A percentile compares a stretch with the other conserved stretches of the same genome.
phyloP scores from a whole-genome alignment of 257 asterid species.

The Asclepias syriaca region DNA sequence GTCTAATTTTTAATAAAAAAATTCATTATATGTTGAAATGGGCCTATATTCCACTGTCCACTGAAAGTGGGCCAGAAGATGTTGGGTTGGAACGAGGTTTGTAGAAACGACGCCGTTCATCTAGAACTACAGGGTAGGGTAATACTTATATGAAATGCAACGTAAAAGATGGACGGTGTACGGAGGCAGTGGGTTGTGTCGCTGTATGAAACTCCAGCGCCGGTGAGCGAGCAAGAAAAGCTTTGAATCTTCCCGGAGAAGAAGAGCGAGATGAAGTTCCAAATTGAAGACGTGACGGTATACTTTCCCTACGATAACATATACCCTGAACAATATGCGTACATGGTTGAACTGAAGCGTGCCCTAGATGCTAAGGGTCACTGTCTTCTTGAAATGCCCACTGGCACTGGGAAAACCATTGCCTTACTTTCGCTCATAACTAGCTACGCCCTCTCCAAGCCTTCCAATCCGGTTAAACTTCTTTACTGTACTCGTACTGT shows the following conservation, averaged over 20 bases:
- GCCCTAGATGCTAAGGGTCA: conserved; percentile 94
- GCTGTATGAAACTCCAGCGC: background rate
- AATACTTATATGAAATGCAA: background rate
- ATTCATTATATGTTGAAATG: background rate
- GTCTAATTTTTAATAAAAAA: too few relatives aligned
- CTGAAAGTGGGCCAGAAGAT: background rate
- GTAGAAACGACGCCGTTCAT: background rate
- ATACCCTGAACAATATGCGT: conserved; percentile 87
- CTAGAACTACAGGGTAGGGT: background rate
- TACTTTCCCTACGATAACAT: conserved; percentile 92
- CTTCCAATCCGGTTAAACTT: conserved; percentile 64
- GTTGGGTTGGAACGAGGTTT: background rate
- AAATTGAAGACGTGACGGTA: conserved; percentile 85
- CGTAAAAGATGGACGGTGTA: background rate
- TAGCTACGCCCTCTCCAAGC: conserved; percentile 72
- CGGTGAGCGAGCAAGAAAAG: background rate
- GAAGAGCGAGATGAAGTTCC: conserved; percentile 63
- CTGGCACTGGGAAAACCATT: conserved; percentile 94
- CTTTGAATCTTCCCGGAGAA: background rate
- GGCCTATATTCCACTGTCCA: background rate
- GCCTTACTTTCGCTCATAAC: conserved; percentile 87
- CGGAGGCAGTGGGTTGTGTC: background rate
- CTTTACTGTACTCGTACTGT: conserved; percentile 94
- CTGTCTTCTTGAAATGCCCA: conserved; percentile 93
- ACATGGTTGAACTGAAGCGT: conserved; percentile 94